phyloP scores from a whole-genome alignment of 2,329 filamentous ascomycete genomes.

The Sporothrix phasma region DNA sequence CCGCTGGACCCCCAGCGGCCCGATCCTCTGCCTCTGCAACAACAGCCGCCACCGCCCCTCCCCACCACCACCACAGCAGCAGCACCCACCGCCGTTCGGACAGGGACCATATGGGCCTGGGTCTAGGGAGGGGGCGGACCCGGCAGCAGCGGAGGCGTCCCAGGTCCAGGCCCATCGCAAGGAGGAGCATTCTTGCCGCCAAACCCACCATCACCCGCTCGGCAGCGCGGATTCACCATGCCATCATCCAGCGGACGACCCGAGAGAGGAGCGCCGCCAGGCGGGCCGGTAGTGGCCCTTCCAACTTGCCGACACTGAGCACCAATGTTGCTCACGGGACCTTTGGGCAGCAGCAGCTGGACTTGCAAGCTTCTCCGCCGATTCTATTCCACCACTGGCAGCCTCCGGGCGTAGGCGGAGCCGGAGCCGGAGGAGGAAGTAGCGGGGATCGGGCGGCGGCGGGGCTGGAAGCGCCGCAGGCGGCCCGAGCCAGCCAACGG shows the following conservation, averaged over 20 bases:
- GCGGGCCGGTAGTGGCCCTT: not conserved
- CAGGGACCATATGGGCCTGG: slow-evolving; percentile 35
- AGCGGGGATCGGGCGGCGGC: slow-evolving; percentile 40
- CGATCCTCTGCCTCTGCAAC: slow-evolving; percentile 9
- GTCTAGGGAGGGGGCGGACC: slow-evolving; percentile 21
- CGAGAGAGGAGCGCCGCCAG: slow-evolving; percentile 23
- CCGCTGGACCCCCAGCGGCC: slow-evolving; percentile 29
- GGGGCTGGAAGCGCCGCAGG: slow-evolving; percentile 27
- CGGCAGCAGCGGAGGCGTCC: not conserved
- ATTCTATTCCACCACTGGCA: slow-evolving; percentile 94
- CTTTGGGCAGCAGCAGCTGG: slow-evolving; percentile 44
- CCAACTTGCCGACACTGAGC: slow-evolving; percentile 36
- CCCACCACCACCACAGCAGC: slow-evolving; percentile 30
- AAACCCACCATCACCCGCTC: slow-evolving; percentile 41
- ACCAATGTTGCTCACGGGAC: slow-evolving; percentile 36
- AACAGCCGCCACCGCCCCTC: not conserved
- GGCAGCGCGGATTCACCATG: slow-evolving; percentile 41
- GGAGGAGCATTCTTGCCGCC: slow-evolving; percentile 30
- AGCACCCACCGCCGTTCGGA: slow-evolving; percentile 24
- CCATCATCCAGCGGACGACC: slow-evolving; percentile 31
- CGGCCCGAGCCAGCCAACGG: not conserved
- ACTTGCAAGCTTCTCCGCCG: slow-evolving; percentile 56
- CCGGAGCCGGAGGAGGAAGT: not conserved
- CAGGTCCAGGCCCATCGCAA: slow-evolving; percentile 25
- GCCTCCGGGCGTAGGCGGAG: slow-evolving; percentile 42